Percentiles rank a stretch among this genome's conserved stretches.
phyloP scores from a whole-genome alignment of 2,329 filamentous ascomycete species.

The Ophiostoma sp. region DNA sequence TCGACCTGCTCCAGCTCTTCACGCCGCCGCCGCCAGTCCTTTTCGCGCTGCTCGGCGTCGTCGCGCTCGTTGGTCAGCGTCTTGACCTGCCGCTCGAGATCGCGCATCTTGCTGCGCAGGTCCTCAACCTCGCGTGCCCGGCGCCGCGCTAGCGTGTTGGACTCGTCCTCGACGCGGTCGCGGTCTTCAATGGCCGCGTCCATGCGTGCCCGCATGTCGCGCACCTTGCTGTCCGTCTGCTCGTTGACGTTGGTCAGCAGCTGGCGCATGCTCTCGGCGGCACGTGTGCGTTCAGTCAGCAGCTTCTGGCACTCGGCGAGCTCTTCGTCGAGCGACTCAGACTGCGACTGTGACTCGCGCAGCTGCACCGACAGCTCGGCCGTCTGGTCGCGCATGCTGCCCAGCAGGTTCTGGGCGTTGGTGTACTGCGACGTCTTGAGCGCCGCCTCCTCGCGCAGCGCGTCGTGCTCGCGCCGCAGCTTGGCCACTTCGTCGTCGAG shows the following conservation, averaged over 20 bases:
- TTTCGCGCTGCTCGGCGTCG: slow-evolving; percentile 71
- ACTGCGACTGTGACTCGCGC: slow-evolving; percentile 80
- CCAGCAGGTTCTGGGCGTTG: slow-evolving; percentile 80
- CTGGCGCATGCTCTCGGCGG: slow-evolving; percentile 91
- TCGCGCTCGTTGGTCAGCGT: slow-evolving; percentile 72
- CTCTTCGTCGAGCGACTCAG: slow-evolving; percentile 88
- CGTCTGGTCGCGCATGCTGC: slow-evolving; percentile 90
- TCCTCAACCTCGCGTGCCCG: slow-evolving; percentile 85
- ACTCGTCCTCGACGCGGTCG: slow-evolving; percentile 88
- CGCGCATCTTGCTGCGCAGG: slow-evolving; percentile 72
- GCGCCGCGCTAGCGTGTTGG: slow-evolving; percentile 72
- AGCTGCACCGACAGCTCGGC: slow-evolving; percentile 87
- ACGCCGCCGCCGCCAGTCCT: slow-evolving; percentile 70
- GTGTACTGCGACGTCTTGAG: slow-evolving; percentile 83
- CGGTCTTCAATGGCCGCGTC: slow-evolving; percentile 91
- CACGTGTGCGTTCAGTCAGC: slow-evolving; percentile 81
- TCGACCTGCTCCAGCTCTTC: slow-evolving; percentile 74
- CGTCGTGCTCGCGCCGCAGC: slow-evolving; percentile 65
- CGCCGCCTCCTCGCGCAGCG: slow-evolving; percentile 75
- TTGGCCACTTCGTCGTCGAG: slow-evolving; percentile 73
- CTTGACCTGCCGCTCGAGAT: slow-evolving; percentile 76
- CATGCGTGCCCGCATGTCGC: slow-evolving; percentile 86
- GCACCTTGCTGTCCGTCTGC: slow-evolving; percentile 75
- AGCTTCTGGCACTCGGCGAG: slow-evolving; percentile 83
- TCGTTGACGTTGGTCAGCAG: slow-evolving; percentile 84